Evolutionary conservation across 2,329 filamentous ascomycete genomes (phyloP).

Genomic region (Sodiomyces alkalinus): DNA sequence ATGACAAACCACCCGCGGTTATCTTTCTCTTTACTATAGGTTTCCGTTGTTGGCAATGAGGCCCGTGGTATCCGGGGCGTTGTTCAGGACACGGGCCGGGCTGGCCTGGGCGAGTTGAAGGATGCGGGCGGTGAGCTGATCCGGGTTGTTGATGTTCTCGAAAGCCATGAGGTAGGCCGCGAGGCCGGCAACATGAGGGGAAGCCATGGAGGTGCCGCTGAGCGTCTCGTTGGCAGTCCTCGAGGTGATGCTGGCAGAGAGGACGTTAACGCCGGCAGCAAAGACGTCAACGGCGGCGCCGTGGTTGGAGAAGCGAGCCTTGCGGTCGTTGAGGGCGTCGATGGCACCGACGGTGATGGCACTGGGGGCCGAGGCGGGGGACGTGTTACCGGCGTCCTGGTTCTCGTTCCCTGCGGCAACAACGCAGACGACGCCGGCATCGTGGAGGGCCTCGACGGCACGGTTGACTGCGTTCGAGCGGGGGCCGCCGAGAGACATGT

Average conservation of each 20-base stretch:
- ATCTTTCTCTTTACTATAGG: no score
- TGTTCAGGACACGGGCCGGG: constrained; percentile 26
- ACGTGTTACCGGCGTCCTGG: constrained; percentile 32
- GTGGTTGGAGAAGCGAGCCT: constrained; percentile 44
- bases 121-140: constrained; percentile 30
- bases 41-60: constrained; percentile 43
- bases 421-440: constrained; percentile 37
- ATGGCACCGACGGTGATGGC: constrained; percentile 47
- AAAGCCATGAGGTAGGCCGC: constrained; percentile 51
- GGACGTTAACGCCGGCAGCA: constrained; percentile 38
- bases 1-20: no score
- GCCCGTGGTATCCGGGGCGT: constrained; percentile 28
- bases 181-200: constrained; percentile 52
- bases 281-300: constrained; percentile 37
- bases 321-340: constrained; percentile 30
- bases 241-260: constrained; percentile 35
- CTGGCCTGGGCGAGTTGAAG: constrained; percentile 33
- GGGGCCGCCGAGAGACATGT: constrained; percentile 45
- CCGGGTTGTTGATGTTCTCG: constrained; percentile 30
- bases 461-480: constrained; percentile 34
- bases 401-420: constrained; percentile 47
- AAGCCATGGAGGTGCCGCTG: constrained; percentile 48
- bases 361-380: constrained; percentile 37
- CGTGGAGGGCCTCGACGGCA: constrained; percentile 33
- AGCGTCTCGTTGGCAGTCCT: constrained; percentile 28